These are phyloP conservation scores for Colletotrichum filicis DNA, from an alignment of 2,329 filamentous ascomycete species.

Conservation along the genomic window DNA sequence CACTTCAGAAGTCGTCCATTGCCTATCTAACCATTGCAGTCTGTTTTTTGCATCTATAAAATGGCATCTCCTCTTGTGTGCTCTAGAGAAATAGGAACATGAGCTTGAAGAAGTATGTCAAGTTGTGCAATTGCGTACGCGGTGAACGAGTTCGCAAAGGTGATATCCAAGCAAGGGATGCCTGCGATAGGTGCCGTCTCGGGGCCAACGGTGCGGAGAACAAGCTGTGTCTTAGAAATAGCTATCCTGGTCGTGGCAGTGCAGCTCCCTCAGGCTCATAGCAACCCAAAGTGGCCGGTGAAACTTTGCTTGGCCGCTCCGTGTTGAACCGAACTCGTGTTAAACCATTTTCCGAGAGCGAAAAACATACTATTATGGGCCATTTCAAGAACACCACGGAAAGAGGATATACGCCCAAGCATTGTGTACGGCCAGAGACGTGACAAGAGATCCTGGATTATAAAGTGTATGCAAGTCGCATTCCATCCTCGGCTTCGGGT, in stretches of 20 bases:
- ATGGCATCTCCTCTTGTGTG: background rate
- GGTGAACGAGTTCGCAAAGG: background rate
- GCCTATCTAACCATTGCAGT: background rate
- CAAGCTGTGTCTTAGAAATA: background rate
- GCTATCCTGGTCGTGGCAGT: conserved; percentile 16
- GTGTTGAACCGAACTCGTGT: conserved; percentile 5
- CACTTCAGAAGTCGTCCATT: background rate
- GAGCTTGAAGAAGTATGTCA: background rate
- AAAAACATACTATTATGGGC: background rate
- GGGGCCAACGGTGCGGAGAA: conserved; percentile 32
- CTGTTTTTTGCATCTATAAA: background rate
- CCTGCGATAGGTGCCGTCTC: conserved; percentile 8
- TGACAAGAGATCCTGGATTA: background rate
- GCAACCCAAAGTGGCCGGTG: conserved; percentile 6
- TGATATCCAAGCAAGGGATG: background rate
- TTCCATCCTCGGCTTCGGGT: conserved; percentile 61
- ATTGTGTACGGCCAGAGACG: background rate
- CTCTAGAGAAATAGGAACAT: background rate
- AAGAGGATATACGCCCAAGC: background rate
- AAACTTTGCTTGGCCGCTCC: conserved; percentile 4
- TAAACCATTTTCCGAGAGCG: background rate
- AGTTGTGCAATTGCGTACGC: background rate
- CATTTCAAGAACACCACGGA: background rate
- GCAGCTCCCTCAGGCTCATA: conserved; percentile 2
- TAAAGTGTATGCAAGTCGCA: conserved; percentile 61